Evolutionary conservation across 805 yeast species (phyloP), one percentile per base, ranked within the genome.

Genomic region (Zygoascus ofunaensis): DNA sequence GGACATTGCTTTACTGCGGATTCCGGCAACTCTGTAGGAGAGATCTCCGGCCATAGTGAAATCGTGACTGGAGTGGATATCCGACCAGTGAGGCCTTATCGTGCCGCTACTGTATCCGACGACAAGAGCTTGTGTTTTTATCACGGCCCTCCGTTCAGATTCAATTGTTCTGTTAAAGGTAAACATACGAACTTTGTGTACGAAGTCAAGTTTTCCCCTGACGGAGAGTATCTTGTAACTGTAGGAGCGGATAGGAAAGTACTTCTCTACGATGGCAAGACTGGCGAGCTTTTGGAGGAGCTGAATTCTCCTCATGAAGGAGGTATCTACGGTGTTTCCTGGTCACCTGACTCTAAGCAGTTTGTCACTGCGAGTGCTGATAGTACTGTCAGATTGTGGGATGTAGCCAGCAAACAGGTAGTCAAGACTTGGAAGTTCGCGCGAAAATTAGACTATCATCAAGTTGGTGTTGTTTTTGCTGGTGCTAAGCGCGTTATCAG

Each of bases 11-110:
- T 90, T 61, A 78, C 95, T 5, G 83, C 82, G 75, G 99, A 92
- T 59, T 76, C 95, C 1, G 98, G 98, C 49, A 92, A 92, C 64
- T 78, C 96, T n/a, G 79, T 92, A 37, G 99, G 98, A 44, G 97
- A 92, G 59, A 81, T 90, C 55, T 79, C 87, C 40, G 98, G 98
- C 20, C 98, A 92, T 60, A 74, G 90, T 15, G 80, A 86, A 21
- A 77, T 75, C 39, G 77, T 90, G 58, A 87, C 84, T 57, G 86
- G 92, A 0, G 95, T 87, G 18, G 77, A 82, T 46, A 81, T 90
- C 52, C 81, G 82, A 57, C 87, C 89, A 18, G 76, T 74, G 50
- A 77, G 98, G 63, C 98, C 98, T 7, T 86, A 83, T 68, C 71
- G 95, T 46, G 95, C 95, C 0, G 94, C 83, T 4, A 87, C 97